A percentile compares a stretch with the other conserved stretches of the same genome.
Evolutionary conservation across 805 yeast species (phyloP).

Genomic region (Candida quercuum): DNA sequence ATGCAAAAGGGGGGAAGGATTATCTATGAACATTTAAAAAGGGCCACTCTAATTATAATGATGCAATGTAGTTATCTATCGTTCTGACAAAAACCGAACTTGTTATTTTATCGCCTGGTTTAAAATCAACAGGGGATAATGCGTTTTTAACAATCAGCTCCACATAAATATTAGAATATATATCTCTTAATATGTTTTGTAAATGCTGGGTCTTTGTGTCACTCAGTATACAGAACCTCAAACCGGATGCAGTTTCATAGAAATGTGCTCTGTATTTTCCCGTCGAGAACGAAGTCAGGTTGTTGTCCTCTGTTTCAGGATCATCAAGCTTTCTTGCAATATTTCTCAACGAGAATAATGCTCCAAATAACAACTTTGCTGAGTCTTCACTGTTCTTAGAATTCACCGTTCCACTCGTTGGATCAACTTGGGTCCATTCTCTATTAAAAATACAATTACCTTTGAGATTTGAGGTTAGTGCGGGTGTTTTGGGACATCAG

Average conservation of each 20-base stretch:
- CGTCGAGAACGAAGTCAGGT: conserved; percentile 56
- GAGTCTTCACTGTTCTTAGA: conserved; percentile 58
- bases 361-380: conserved; percentile 82
- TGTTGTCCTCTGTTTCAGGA: conserved; percentile 27
- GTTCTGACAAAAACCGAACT: conserved; percentile 52
- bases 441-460: conserved; percentile 76
- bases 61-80: conserved; percentile 22
- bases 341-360: conserved; percentile 71
- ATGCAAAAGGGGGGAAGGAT: no score
- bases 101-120: conserved; percentile 43
- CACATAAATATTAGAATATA: conserved; percentile 56
- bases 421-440: conserved; percentile 49
- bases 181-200: conserved; percentile 47
- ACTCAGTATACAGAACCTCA: conserved; percentile 69
- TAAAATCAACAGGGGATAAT: conserved; percentile 53
- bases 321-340: conserved; percentile 53
- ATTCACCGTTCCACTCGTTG: conserved; percentile 36
- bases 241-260: conserved; percentile 71
- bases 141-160: conserved; percentile 60
- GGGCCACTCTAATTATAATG: not conserved
- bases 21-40: no score
- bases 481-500: no score
- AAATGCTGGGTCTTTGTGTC: conserved; percentile 56
- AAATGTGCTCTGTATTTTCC: conserved; percentile 75
- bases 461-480: conserved; percentile 10